Base-by-base conservation (phyloP, 805 yeast genomes). In the Candida orba region DNA sequence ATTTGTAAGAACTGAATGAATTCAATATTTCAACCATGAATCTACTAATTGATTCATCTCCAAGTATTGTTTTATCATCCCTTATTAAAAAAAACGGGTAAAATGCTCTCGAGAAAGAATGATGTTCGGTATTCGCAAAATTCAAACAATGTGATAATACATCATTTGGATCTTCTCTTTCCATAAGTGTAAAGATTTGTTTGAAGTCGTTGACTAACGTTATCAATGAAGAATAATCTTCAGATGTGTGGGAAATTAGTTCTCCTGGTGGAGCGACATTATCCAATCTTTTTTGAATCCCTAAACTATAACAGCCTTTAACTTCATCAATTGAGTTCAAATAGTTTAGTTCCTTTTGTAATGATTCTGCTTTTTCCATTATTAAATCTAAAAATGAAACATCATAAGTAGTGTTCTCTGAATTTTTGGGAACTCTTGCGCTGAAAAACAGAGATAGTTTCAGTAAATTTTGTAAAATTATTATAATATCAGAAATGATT, bases 1-100 rank as follows among this genome's bases (percentile, higher is more conserved):
- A 49, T 35, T 59, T 65, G 17, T 63, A 63, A 37, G 77, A 68
- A 10, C 69, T 57, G 37, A 75, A 60, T 37, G 68, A 70, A 23
- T 64, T 64, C 45, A 83, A 58, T 45, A 74, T 73, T 30, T 66
- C 63, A 15, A 64, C 46, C 31, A 73, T 46, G 22, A 73, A 58
- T 4, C 65, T 64, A 12, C 54, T 46, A 24, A 78, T 56, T 14
- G 59, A 56, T 42, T 64, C 68, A 24, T 66, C 66, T 0, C 89
- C 90, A 22, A 80, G 52, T 3, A 84, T 65, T 1, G 78, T 65
- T 42, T 71, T 72, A 57, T 82, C 80, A 53, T 82, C 85, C 47
- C 87, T 65, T 8, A 83, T 66, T 22, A 82, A 63, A 52, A 74
- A 79, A 20, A 81, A 62, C 43, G 82, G 86, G 52, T 80, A 72